Percentiles rank a stretch among this genome's conserved stretches.
Evolutionary conservation across 345 rosid genomes (phyloP).

Genomic region (Heritiera fomes): DNA sequence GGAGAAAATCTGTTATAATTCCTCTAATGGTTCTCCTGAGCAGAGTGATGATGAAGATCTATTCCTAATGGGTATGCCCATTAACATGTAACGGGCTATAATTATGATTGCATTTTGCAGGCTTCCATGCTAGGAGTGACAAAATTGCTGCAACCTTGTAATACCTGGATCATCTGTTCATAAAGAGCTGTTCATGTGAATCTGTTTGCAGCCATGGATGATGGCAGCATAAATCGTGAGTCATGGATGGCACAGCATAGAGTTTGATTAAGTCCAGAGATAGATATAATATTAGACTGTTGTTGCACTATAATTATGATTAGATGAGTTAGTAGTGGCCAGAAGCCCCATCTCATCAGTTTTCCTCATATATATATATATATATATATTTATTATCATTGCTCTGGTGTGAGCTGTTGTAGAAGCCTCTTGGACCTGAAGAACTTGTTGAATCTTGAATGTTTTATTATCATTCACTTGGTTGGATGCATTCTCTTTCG

Average conservation of each 20-base stretch:
- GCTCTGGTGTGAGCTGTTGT: conserved; percentile 13
- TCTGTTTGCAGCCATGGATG: conserved; percentile 74
- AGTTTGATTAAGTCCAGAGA: conserved; percentile 21
- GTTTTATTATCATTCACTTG: not conserved
- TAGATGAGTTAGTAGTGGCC: conserved; percentile 54
- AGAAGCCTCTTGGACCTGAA: conserved; percentile 21
- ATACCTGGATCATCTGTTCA: conserved; percentile 51
- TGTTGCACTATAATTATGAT: conserved; percentile 23
- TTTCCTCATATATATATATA: conserved; percentile 7
- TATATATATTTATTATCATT: not conserved
- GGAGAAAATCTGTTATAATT: conserved; percentile 32
- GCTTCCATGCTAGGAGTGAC: conserved; percentile 33
- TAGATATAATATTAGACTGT: conserved; percentile 18
- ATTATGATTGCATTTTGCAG: conserved; percentile 22
- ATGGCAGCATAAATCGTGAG: conserved; percentile 23
- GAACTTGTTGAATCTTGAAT: conserved; percentile 18
- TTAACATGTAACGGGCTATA: conserved; percentile 26
- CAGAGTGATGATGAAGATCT: conserved; percentile 34
- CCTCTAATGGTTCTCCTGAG: conserved; percentile 26
- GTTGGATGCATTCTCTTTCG: not conserved
- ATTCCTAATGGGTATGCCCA: conserved; percentile 39
- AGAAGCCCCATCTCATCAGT: conserved; percentile 44
- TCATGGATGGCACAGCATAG: conserved; percentile 30
- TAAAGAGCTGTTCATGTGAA: conserved; percentile 70
- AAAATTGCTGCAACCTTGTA: conserved; percentile 32